Evolutionary conservation across 2,329 filamentous ascomycete genomes (phyloP), one percentile per base, ranked within the genome.

Genomic region (Xylaria sp.): DNA sequence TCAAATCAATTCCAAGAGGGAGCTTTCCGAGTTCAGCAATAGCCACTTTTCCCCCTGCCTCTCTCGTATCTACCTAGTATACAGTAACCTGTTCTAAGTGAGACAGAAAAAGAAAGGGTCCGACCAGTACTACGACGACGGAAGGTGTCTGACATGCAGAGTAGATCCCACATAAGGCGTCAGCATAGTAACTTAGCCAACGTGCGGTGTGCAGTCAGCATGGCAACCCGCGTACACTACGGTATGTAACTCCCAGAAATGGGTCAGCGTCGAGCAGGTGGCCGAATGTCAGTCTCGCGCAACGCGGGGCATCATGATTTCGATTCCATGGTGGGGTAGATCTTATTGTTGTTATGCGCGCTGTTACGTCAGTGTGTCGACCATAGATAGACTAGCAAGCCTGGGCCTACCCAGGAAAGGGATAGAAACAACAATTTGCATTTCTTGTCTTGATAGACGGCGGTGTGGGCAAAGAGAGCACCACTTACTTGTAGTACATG

Each of bases 191-290:
- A 59, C 56, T 50, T 31, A 33, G 31, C 56, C 51, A 65, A 65
- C 59, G 60, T 67, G 51, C 61, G 61, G 66, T 71, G 63, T 67
- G 66, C 66, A 67, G 64, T 69, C 68, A 69, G 66, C 68, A 57
- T 36, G 39, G 62, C 51, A 38, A 53, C 49, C 49, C 44, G 10
- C 22, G 44, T 45, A n/a, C 20, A 45, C 44, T 22, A 45, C n/a
- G 10, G 68, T 70, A 64, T 68, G 66, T 70, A 64, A 27, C 63
- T 57, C 56, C 38, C 36, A 31, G 17, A 33, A n/a, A 59, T 63
- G 49, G 49, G 50, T 54, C 42, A 36, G 22, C 29, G 61, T 56
- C 38, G 20, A 56, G 36, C 33, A 36, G 39, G 54, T 31, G 29
- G 33, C 29, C 50, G n/a, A 57, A 51, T 22, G 56, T 49, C 56